A percentile compares a stretch with the other conserved stretches of the same genome.
Evolutionary conservation across 331 rosid species (phyloP).

Genomic region (Quercus phellos): DNA sequence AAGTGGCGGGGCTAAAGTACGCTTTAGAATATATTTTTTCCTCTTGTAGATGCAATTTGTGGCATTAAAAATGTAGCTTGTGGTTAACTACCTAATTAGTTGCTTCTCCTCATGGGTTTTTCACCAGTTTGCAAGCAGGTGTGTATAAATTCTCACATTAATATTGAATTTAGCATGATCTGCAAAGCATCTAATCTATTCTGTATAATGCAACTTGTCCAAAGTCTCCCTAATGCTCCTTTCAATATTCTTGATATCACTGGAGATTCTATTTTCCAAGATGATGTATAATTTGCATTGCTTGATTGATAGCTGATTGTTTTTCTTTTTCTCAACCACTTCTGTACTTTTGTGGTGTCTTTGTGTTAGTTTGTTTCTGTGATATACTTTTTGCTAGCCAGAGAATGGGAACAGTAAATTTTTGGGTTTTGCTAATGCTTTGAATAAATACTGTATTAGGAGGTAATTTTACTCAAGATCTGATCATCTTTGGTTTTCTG

Average conservation of each 20-base stretch:
- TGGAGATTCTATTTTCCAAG: not conserved
- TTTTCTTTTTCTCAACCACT: not conserved
- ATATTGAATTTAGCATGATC: not conserved
- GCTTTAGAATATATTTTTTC: not conserved
- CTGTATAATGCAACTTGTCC: not conserved
- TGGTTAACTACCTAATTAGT: not conserved
- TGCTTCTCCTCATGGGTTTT: not conserved
- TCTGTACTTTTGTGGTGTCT: not conserved
- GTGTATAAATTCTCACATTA: not conserved
- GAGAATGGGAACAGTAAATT: not conserved
- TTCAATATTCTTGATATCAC: not conserved
- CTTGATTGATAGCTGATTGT: not conserved
- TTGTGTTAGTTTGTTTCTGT: not conserved
- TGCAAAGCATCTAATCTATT: not conserved
- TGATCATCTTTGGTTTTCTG: conserved; percentile 20
- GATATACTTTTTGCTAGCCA: not conserved
- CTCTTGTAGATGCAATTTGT: not conserved
- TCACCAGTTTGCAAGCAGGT: not conserved
- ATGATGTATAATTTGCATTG: not conserved
- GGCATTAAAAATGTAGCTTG: not conserved
- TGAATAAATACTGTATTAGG: conserved; percentile 16
- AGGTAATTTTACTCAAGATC: conserved; percentile 17
- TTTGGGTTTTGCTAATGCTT: conserved; percentile 4
- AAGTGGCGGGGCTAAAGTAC: not conserved
- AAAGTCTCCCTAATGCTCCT: not conserved